Conservation (phyloP, 345 rosid genomes). For the Camelina neglecta region DNA sequence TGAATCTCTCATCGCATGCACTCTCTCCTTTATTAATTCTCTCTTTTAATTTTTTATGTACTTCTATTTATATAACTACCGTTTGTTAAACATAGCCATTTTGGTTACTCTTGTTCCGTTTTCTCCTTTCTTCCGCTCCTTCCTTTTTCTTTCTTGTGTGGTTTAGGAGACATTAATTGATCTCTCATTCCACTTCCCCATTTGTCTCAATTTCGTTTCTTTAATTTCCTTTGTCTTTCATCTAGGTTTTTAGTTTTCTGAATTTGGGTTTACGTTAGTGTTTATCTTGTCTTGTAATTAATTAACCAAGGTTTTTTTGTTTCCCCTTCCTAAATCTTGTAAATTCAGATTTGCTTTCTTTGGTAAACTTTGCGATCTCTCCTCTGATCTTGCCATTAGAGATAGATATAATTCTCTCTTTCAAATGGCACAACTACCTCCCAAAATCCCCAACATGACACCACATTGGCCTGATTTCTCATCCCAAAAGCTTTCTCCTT, state of each 20-base stretch:
- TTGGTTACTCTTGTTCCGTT: conserved; percentile 36
- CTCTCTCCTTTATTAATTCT: background rate
- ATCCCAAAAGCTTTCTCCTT: conserved; percentile 48
- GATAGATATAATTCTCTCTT: background rate
- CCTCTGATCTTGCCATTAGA: background rate
- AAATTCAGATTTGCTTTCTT: background rate
- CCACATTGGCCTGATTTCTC: conserved; percentile 74
- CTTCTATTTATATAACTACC: conserved; percentile 36
- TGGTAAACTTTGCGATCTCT: background rate
- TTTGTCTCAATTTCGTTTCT: conserved; percentile 17
- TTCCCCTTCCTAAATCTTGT: conserved; percentile 10
- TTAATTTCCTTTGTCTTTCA: conserved; percentile 16
- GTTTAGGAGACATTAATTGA: conserved; percentile 24
- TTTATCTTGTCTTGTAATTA: conserved; percentile 28
- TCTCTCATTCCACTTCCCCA: conserved; percentile 15
- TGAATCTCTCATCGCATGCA: conserved; percentile 1
- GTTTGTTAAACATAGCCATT: conserved; percentile 46
- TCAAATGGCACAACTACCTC: conserved; percentile 92
- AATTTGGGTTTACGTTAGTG: conserved; percentile 18
- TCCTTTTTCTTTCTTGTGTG: conserved; percentile 17
- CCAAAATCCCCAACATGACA: conserved; percentile 81
- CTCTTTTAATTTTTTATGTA: background rate
- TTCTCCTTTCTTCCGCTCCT: conserved; percentile 37
- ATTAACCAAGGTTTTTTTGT: background rate
- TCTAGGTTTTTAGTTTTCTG: conserved; percentile 26